These are phyloP conservation scores for Podosphaera xanthii DNA, from an alignment of 2,329 filamentous ascomycete species.

Conservation along the genomic window DNA sequence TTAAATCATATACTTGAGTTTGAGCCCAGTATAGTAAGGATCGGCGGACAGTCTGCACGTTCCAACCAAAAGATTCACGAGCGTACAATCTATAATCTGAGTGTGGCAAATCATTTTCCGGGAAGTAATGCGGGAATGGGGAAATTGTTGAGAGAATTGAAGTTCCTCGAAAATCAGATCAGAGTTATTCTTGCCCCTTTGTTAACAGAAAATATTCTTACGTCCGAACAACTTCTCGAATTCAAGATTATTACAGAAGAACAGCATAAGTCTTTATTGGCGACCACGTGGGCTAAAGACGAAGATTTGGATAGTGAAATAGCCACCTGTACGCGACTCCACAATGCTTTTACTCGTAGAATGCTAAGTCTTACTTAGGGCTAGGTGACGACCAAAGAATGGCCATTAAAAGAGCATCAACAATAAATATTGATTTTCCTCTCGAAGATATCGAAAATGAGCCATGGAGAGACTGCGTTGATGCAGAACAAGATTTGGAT, in stretches of 20 bases:
- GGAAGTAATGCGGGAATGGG: constrained; percentile 3
- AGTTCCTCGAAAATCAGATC: constrained; percentile 2
- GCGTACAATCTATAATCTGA: constrained; percentile 42
- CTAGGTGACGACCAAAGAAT: constrained; percentile 1
- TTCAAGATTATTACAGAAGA: constrained; percentile 34
- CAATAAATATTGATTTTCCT: not conserved
- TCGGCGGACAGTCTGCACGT: constrained; percentile 19
- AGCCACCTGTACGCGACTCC: not conserved
- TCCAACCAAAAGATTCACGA: constrained; percentile 36
- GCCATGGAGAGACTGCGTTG: constrained; percentile 2
- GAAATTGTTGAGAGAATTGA: not conserved
- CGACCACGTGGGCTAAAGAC: constrained; percentile 17
- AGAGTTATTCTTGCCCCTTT: constrained; percentile 11
- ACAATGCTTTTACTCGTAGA: not conserved
- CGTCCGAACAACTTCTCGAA: constrained; percentile 28
- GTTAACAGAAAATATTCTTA: constrained; percentile 24
- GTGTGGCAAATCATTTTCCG: constrained; percentile 17
- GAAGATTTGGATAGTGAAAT: not conserved
- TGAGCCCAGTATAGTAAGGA: constrained; percentile 36
- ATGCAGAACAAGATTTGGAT: constrained; percentile 6
- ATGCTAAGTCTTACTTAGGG: constrained; percentile 1
- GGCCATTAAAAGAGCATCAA: not conserved
- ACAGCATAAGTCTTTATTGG: constrained; percentile 39
- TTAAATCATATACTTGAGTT: constrained; percentile 25
- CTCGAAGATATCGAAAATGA: constrained; percentile 3